Evolutionary conservation across 768 basidiomycete genomes (phyloP).

Genomic region (Leccinum rimulosum): DNA sequence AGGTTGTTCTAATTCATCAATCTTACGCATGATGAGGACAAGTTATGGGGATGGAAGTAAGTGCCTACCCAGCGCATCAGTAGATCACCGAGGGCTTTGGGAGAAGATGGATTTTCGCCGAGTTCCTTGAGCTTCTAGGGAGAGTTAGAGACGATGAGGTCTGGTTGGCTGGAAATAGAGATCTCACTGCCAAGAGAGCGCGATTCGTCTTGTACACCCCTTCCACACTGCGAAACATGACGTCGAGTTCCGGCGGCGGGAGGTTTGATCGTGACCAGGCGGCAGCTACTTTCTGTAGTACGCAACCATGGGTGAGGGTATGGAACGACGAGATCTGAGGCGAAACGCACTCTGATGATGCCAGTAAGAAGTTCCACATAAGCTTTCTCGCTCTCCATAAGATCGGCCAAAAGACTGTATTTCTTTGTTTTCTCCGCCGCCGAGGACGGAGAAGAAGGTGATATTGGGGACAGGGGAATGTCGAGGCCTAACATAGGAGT

Average conservation of each 20-base stretch:
- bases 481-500: constrained; percentile 23
- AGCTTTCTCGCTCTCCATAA: constrained; percentile 88
- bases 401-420: constrained; percentile 82
- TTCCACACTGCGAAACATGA: constrained; percentile 94
- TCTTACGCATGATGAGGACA: constrained; percentile 45
- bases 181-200: constrained; percentile 61
- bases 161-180: background rate
- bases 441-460: constrained; percentile 21
- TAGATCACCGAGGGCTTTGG: constrained; percentile 91
- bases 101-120: constrained; percentile 86
- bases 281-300: constrained; percentile 86
- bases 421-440: constrained; percentile 55
- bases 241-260: constrained; percentile 87
- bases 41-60: constrained; percentile 6
- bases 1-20: constrained; percentile 85
- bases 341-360: constrained; percentile 77
- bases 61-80: constrained; percentile 92
- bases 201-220: constrained; percentile 91
- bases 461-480: constrained; percentile 19
- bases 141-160: constrained; percentile 12
- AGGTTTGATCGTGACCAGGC: constrained; percentile 97
- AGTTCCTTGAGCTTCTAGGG: constrained; percentile 90
- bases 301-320: constrained; percentile 11
- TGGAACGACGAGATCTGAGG: background rate
- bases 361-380: constrained; percentile 91